Percentiles rank a stretch among this genome's conserved stretches.
Conservation (phyloP, 306 rosid genomes). For the Hippophae tibetana region DNA sequence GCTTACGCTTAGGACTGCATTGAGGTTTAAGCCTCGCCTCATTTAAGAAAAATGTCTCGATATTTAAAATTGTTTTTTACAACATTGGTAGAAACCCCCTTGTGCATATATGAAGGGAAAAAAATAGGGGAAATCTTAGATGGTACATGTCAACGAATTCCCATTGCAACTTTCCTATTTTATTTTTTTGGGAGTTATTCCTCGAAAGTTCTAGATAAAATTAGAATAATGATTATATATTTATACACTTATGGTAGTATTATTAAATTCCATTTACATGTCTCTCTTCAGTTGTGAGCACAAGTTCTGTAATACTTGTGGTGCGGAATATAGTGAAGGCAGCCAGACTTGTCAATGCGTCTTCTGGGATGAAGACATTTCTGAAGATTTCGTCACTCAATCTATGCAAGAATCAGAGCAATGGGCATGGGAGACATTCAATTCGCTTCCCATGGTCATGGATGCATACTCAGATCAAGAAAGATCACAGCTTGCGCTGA, state of each 20-base stretch:
- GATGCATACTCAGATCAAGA: slow-evolving; percentile 95
- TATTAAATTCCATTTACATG: not conserved
- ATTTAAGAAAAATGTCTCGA: too few relatives aligned
- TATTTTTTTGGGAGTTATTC: too few relatives aligned
- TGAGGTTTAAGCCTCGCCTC: too few relatives aligned
- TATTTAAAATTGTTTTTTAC: too few relatives aligned
- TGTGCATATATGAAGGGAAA: too few relatives aligned
- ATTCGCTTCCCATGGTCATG: slow-evolving; percentile 67
- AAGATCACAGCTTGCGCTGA: slow-evolving; percentile 68
- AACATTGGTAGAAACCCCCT: too few relatives aligned
- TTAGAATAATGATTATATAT: too few relatives aligned
- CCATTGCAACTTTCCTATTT: too few relatives aligned
- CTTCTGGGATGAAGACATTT: slow-evolving; percentile 65
- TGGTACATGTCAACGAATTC: too few relatives aligned
- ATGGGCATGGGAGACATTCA: slow-evolving; percentile 95
- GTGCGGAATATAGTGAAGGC: slow-evolving; percentile 53
- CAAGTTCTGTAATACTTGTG: slow-evolving; percentile 86
- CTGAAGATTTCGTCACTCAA: slow-evolving; percentile 47
- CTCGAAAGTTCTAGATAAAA: too few relatives aligned
- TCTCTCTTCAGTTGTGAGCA: slow-evolving; percentile 66
- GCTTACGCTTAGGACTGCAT: too few relatives aligned
- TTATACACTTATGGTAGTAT: not conserved
- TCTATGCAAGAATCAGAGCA: slow-evolving; percentile 94
- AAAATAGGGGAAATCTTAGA: too few relatives aligned
- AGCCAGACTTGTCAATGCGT: slow-evolving; percentile 81